Evolutionary conservation across 352 stramenopile genomes (phyloP).

Genomic region (Plasmopara muralis): DNA sequence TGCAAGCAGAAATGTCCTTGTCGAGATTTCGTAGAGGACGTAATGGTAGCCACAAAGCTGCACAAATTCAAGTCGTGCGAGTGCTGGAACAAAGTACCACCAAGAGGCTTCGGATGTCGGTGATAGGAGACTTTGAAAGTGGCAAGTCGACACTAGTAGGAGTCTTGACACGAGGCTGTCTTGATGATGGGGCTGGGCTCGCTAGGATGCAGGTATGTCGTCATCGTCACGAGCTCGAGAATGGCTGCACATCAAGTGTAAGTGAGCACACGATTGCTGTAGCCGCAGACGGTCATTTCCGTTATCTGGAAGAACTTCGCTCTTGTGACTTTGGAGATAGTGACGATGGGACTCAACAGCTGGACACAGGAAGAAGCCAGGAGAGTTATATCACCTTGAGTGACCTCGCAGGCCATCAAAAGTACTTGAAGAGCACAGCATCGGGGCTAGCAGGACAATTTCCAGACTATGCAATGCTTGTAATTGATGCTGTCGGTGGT

Average conservation of each 20-base stretch:
- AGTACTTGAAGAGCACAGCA: slow-evolving; percentile 87
- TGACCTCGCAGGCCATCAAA: slow-evolving; percentile 77
- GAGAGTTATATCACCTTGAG: slow-evolving; percentile 55
- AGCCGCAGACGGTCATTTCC: slow-evolving; percentile 52
- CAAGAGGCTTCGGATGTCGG: slow-evolving; percentile 71
- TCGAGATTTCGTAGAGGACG: slow-evolving; percentile 45
- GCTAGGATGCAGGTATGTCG: slow-evolving; percentile 87
- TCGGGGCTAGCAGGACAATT: slow-evolving; percentile 78
- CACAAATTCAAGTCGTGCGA: slow-evolving; percentile 41
- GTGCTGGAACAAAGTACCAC: slow-evolving; percentile 45
- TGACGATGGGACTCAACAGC: slow-evolving; percentile 23
- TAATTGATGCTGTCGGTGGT: slow-evolving; percentile 57
- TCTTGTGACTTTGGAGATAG: slow-evolving; percentile 47
- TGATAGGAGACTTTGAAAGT: slow-evolving; percentile 82
- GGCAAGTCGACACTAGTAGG: slow-evolving; percentile 88
- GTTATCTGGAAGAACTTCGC: slow-evolving; percentile 38
- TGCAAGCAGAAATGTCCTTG: slow-evolving; percentile 60
- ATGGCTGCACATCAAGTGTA: slow-evolving; percentile 84
- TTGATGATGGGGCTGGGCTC: slow-evolving; percentile 81
- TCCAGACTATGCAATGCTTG: slow-evolving; percentile 83
- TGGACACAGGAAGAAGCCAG: slow-evolving; percentile 14
- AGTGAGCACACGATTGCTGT: slow-evolving; percentile 82
- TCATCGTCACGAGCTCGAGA: slow-evolving; percentile 87
- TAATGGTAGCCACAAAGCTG: slow-evolving; percentile 30
- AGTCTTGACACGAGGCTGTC: slow-evolving; percentile 75